These are phyloP conservation scores for Fusarium agapanthi DNA, from an alignment of 2,329 filamentous ascomycete species.

Conservation along the genomic window DNA sequence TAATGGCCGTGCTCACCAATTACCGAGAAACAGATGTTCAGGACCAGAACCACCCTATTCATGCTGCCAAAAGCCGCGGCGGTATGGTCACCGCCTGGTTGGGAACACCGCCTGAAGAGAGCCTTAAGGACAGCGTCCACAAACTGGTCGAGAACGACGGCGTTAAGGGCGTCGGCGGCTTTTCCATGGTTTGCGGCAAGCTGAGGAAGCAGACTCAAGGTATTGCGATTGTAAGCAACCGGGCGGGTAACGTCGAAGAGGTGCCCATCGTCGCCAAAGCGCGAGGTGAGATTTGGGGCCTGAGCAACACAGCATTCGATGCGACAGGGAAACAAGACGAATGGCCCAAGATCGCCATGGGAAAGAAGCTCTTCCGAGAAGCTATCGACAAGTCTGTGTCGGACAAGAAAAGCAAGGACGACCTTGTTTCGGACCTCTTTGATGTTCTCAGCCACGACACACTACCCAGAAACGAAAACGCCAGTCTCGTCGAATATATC, in stretches of 20 bases:
- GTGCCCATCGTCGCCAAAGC: constrained; percentile 67
- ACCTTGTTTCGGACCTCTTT: constrained; percentile 62
- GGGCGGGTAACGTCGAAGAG: constrained; percentile 59
- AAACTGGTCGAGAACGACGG: constrained; percentile 60
- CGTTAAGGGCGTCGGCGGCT: constrained; percentile 70
- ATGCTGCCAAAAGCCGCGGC: constrained; percentile 66
- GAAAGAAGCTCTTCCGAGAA: constrained; percentile 56
- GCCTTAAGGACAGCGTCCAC: constrained; percentile 60
- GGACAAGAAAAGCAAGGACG: constrained; percentile 53
- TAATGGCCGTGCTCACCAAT: constrained; percentile 72
- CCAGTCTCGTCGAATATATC: constrained; percentile 63
- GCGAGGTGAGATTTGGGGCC: constrained; percentile 62
- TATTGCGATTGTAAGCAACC: constrained; percentile 70
- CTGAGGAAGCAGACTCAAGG: constrained; percentile 59
- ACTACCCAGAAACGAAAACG: constrained; percentile 54
- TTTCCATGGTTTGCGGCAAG: constrained; percentile 72
- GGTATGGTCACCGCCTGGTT: constrained; percentile 72
- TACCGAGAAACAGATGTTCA: constrained; percentile 65
- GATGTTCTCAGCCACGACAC: constrained; percentile 65
- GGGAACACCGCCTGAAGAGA: constrained; percentile 57
- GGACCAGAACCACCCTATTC: constrained; percentile 61
- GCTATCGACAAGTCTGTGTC: constrained; percentile 53
- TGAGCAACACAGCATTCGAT: constrained; percentile 70
- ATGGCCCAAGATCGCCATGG: constrained; percentile 70
- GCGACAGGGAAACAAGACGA: constrained; percentile 50